A percentile compares a stretch with the other conserved stretches of the same genome.
Conservation (phyloP, 106 monocot genomes). For the Cymbidium sinense region DNA sequence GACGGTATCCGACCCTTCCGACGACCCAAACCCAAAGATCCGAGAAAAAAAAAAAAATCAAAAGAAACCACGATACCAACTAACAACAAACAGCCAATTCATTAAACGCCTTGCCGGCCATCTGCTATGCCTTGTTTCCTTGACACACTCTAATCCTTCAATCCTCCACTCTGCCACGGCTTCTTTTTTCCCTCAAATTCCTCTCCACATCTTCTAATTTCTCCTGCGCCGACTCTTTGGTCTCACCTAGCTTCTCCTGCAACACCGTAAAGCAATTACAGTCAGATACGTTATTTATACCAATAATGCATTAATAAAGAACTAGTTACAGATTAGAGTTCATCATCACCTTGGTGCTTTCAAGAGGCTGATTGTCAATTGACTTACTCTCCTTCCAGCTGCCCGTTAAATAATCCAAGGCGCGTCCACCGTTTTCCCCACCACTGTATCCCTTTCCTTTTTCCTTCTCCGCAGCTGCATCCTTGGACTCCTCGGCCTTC, state of each 20-base stretch:
- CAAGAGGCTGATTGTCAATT: conserved; percentile 5
- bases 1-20: too few species aligned
- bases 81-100: too few species aligned
- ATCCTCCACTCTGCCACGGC: conserved; percentile 3
- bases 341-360: conserved; percentile 16
- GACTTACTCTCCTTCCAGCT: conserved; percentile 16
- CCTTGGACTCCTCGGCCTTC: conserved; percentile 22
- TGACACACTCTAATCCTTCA: background rate
- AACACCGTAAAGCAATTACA: background rate
- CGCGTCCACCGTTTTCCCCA: conserved; percentile 16
- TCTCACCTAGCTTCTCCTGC: conserved; percentile 32
- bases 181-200: conserved; percentile 13
- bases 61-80: too few species aligned
- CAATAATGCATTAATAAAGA: background rate
- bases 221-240: conserved; percentile 21
- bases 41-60: too few species aligned
- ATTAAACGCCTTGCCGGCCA: background rate
- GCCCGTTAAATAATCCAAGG: conserved; percentile 12
- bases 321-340: background rate
- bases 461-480: conserved; percentile 19
- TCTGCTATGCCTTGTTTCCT: background rate
- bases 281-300: background rate
- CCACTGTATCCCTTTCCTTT: conserved; percentile 5
- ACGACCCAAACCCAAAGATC: too few species aligned
- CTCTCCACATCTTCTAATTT: conserved; percentile 29